These are phyloP conservation scores for Teratosphaeria nubilosa DNA, from an alignment of 2,329 filamentous ascomycete genomes.

Conservation along the genomic window DNA sequence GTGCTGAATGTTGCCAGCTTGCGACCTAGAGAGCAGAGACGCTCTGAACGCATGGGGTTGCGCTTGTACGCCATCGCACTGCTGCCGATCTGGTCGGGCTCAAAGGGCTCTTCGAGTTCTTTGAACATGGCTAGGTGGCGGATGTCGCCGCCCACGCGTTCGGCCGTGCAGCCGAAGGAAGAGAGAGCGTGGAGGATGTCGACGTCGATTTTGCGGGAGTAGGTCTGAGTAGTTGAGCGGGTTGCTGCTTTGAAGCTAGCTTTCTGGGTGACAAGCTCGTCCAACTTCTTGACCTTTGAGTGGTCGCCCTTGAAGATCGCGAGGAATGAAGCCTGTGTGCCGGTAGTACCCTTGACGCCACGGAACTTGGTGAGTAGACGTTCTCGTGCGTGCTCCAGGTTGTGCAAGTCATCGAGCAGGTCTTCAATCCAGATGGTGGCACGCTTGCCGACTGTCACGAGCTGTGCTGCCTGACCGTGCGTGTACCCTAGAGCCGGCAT, in stretches of 20 bases:
- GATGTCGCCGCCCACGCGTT: conserved; percentile 66
- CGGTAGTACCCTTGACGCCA: conserved; percentile 62
- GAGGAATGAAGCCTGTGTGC: conserved; percentile 69
- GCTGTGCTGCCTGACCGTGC: conserved; percentile 55
- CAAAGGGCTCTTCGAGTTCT: conserved; percentile 77
- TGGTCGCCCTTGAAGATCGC: conserved; percentile 55
- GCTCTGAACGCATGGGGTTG: conserved; percentile 49
- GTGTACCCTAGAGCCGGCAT: conserved; percentile 68
- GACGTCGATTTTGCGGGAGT: conserved; percentile 73
- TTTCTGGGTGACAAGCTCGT: conserved; percentile 55
- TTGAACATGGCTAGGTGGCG: conserved; percentile 65
- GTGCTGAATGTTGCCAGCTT: conserved; percentile 40
- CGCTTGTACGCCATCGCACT: conserved; percentile 60
- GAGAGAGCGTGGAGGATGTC: conserved; percentile 70
- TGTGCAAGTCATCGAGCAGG: conserved; percentile 63
- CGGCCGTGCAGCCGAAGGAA: conserved; percentile 67
- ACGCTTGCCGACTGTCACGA: conserved; percentile 52
- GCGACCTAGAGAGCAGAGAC: conserved; percentile 49
- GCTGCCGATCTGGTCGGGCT: conserved; percentile 66
- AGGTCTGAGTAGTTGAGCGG: conserved; percentile 62
- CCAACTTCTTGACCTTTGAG: conserved; percentile 50
- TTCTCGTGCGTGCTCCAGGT: conserved; percentile 58
- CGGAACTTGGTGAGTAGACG: conserved; percentile 58
- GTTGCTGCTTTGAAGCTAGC: conserved; percentile 54
- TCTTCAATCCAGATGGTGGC: conserved; percentile 68